A percentile compares a stretch with the other conserved stretches of the same genome.
These are phyloP conservation scores for Ophiocordyceps australis DNA, from an alignment of 2,329 filamentous ascomycete species.

Conservation along the genomic window DNA sequence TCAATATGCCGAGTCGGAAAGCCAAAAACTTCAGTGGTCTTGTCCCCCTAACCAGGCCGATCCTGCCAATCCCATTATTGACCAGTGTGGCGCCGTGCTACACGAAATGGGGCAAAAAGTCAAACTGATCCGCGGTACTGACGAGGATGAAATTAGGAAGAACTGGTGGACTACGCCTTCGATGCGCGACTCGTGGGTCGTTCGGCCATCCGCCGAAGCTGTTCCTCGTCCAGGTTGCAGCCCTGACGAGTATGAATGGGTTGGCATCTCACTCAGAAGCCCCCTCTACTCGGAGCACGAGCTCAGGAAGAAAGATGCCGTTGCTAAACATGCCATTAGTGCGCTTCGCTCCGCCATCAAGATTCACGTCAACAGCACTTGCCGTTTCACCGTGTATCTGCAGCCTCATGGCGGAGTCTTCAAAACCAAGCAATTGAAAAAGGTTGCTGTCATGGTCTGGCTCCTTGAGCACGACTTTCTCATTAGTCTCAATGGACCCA, in stretches of 20 bases:
- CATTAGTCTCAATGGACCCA: conserved; percentile 1
- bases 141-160: too few relatives aligned
- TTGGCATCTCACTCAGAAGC: conserved; percentile 9
- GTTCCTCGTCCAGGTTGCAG: conserved; percentile 1
- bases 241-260: conserved; percentile 8
- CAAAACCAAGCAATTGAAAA: conserved; percentile 2
- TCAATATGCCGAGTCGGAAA: too few relatives aligned
- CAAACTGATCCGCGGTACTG: too few relatives aligned
- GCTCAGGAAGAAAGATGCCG: not conserved
- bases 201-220: conserved; percentile 4
- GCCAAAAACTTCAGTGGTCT: conserved; percentile 4
- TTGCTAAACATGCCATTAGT: conserved; percentile 1
- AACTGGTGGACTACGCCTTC: too few relatives aligned
- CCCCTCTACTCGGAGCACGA: conserved; percentile 2
- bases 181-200: conserved; percentile 3
- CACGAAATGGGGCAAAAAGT: too few relatives aligned
- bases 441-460: conserved; percentile 4
- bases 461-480: conserved; percentile 4
- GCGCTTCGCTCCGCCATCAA: conserved; percentile 4
- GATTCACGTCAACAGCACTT: conserved; percentile 9
- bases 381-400: conserved; percentile 5
- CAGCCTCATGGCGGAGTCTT: not conserved
- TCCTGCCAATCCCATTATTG: conserved; percentile 1
- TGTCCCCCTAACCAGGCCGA: conserved; percentile 5
- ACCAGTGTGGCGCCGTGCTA: conserved; percentile 1